phyloP scores from a whole-genome alignment of 23 red algal genomes.

The Agarophyton chilense region DNA sequence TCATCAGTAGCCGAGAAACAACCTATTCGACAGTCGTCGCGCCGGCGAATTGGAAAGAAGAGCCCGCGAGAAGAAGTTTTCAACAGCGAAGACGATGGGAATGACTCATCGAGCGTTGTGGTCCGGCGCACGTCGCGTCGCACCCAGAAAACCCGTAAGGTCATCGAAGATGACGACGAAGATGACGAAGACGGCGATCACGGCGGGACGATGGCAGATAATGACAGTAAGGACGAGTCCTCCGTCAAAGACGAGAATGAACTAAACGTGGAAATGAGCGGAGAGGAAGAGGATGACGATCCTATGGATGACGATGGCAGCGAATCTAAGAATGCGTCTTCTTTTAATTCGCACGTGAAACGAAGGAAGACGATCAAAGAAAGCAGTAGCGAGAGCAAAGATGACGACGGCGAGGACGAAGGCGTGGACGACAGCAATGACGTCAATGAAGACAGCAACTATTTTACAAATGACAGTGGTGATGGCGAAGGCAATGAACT shows the following conservation, averaged over 20 bases:
- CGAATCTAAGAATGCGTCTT: background rate
- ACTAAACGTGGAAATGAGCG: background rate
- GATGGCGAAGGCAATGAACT: slow-evolving; percentile 12
- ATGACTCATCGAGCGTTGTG: background rate
- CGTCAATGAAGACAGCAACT: slow-evolving; percentile 9
- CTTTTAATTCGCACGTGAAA: background rate
- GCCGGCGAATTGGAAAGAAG: background rate
- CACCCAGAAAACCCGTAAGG: background rate
- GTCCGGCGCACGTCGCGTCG: slow-evolving; percentile 26
- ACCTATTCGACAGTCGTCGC: background rate
- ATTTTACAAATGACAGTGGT: slow-evolving; percentile 32
- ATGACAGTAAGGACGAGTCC: slow-evolving; percentile 1
- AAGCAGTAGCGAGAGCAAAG: slow-evolving; percentile 33
- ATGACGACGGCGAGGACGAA: background rate
- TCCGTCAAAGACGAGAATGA: slow-evolving; percentile 14
- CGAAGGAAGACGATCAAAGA: slow-evolving; percentile 5
- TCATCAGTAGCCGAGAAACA: background rate
- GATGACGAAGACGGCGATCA: slow-evolving; percentile 25
- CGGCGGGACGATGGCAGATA: background rate
- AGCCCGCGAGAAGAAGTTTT: background rate
- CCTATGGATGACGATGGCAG: slow-evolving; percentile 21
- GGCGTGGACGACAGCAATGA: slow-evolving; percentile 1
- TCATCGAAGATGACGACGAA: slow-evolving; percentile 13
- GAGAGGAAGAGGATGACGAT: slow-evolving; percentile 41
- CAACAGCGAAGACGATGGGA: slow-evolving; percentile 16